Percentiles rank a stretch among this genome's conserved stretches.
These are phyloP conservation scores for Gossypium bickii DNA, from an alignment of 345 rosid genomes.

Conservation along the genomic window DNA sequence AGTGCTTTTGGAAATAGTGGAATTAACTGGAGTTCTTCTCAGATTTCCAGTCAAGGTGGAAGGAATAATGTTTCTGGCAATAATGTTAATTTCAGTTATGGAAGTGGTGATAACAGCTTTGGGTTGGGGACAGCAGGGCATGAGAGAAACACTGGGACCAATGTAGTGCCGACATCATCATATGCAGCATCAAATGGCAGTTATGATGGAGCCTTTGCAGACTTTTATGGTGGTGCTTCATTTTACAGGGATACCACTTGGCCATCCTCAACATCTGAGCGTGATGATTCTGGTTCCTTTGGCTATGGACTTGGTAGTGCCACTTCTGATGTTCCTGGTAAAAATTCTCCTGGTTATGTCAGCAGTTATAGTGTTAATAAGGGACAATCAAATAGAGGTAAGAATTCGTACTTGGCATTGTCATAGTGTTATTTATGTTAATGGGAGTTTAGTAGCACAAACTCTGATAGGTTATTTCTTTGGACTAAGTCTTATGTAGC, in stretches of 20 bases:
- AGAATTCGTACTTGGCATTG: constrained; percentile 10
- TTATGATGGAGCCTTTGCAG: constrained; percentile 47
- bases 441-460: constrained; percentile 2
- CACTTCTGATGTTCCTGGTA: constrained; percentile 47
- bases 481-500: too few species aligned
- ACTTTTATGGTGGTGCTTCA: constrained; percentile 44
- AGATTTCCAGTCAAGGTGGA: constrained; percentile 47
- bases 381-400: constrained; percentile 78
- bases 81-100: constrained; percentile 48
- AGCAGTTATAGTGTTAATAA: constrained; percentile 64
- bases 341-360: constrained; percentile 63
- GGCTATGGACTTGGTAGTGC: constrained; percentile 44
- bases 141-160: constrained; percentile 45
- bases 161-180: constrained; percentile 38
- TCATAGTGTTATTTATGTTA: background rate
- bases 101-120: constrained; percentile 48
- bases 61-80: constrained; percentile 41
- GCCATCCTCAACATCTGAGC: constrained; percentile 47
- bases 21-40: constrained; percentile 50
- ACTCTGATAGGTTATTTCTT: background rate
- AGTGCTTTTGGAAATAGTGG: constrained; percentile 40
- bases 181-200: constrained; percentile 50
- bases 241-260: constrained; percentile 59
- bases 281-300: constrained; percentile 49
- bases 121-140: constrained; percentile 48